Conservation (phyloP, 2,329 filamentous ascomycete genomes). For the Aspergillus neoniger region DNA sequence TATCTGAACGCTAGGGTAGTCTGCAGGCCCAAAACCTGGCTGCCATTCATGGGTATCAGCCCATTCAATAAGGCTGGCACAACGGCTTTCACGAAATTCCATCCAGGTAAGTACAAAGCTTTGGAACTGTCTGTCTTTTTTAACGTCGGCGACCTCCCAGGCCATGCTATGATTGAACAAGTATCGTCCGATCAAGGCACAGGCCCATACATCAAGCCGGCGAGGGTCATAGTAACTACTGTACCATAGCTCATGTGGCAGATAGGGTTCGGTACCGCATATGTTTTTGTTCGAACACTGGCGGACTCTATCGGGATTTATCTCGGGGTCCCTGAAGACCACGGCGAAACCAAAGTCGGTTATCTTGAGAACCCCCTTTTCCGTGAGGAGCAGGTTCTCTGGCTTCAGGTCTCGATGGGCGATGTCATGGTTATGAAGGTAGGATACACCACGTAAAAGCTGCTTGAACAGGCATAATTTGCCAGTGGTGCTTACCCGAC, state of each 20-base stretch:
- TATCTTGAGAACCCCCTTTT: constrained; percentile 81
- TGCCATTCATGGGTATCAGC: not conserved
- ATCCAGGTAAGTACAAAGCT: no score
- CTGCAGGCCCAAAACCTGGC: not conserved
- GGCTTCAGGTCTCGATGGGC: constrained; percentile 90
- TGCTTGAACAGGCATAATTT: constrained; percentile 88
- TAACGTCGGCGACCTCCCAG: not conserved
- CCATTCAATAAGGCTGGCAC: not conserved
- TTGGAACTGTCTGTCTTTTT: no score
- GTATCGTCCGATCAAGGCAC: constrained; percentile 78
- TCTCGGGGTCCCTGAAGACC: constrained; percentile 58
- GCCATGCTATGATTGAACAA: constrained; percentile 51
- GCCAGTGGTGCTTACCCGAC: constrained; percentile 68
- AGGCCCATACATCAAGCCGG: constrained; percentile 81
- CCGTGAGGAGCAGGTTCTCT: constrained; percentile 79
- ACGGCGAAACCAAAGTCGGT: constrained; percentile 90
- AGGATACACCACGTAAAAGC: constrained; percentile 76
- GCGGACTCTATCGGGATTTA: no score
- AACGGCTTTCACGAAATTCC: not conserved
- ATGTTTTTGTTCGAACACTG: not conserved
- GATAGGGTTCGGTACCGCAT: not conserved
- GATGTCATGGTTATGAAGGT: constrained; percentile 80
- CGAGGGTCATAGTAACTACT: constrained; percentile 68
- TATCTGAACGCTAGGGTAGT: not conserved
- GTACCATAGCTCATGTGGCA: constrained; percentile 3